Evolutionary conservation across 75 land plant species (phyloP), one percentile per base, ranked within the genome.

Genomic region (Sequoiadendron giganteum): DNA sequence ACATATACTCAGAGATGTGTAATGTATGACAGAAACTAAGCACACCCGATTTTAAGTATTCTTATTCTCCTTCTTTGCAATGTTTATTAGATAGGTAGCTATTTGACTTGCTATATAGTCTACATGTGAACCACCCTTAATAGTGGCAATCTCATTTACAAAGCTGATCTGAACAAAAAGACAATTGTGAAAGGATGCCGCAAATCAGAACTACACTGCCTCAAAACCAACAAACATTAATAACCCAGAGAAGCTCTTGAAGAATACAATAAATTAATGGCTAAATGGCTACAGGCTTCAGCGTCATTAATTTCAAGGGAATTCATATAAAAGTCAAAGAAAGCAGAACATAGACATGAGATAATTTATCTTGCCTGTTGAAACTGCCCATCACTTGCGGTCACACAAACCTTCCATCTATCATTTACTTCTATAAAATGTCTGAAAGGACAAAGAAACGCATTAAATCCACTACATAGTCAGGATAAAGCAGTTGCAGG

Each of bases 61-160:
- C 89, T 97, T 98, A 86, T 97, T 96, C 91, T 98, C 97, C 94
- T 95, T 98, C 81, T 96, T 98, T 34, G 95, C 97, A 75, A 93
- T 85, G 80, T 56, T 88, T 84, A 94, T 83, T 5, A 98, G 78
- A 88, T 94, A 88, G 85, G 88, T 92, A 5, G 95, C 87, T 54
- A 98, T 94, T 89, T 98, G 99, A 86, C 91, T 95, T 19, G 99
- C 90, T 15, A 98, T 92, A 76, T 93, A 92, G 6, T 95, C 95
- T 11, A 98, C 99, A 90, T 98, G 99, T 3, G 94, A 96, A 48
- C 99, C 99, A 52, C 99, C 99, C 85, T 95, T 95, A 90, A 98
- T 95, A 39, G 99, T 98, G 16, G 95, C 88, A 76, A 98, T 98
- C 52, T 92, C 88, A 88, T 98, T 98, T 18, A 97, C 99, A 91